These are phyloP conservation scores for Cutaneotrichosporon cyanovorans DNA, from an alignment of 1,284 basidiomycete genomes.

Conservation along the genomic window DNA sequence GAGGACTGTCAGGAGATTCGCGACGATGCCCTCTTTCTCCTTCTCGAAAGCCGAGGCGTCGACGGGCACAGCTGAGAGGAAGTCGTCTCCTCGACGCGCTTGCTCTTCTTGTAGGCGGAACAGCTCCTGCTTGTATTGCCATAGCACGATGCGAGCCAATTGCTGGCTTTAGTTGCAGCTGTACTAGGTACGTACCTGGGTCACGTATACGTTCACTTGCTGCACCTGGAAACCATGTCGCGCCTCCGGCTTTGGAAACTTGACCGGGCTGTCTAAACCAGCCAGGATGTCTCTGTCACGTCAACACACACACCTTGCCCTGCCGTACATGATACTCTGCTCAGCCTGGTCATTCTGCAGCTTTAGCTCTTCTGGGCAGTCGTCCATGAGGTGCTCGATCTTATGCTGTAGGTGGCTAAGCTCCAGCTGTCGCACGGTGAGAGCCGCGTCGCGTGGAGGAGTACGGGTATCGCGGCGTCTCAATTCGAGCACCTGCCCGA, in stretches of 20 bases:
- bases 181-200: too few relatives aligned
- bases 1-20: constrained; percentile 66
- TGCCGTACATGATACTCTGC: background rate
- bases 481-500: constrained; percentile 28
- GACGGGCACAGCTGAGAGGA: too few relatives aligned
- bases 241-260: too few relatives aligned
- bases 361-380: constrained; percentile 27
- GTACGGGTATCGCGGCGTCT: constrained; percentile 24
- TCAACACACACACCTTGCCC: background rate
- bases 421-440: constrained; percentile 29
- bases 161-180: too few relatives aligned
- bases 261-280: background rate
- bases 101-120: constrained; percentile 51
- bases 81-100: too few relatives aligned
- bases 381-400: constrained; percentile 30
- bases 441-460: constrained; percentile 23
- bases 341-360: constrained; percentile 14
- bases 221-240: constrained; percentile 53
- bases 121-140: constrained; percentile 77
- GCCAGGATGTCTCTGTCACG: background rate
- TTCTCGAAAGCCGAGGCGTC: constrained; percentile 6
- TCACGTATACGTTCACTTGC: constrained; percentile 78
- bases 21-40: constrained; percentile 19
- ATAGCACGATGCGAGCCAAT: constrained; percentile 77
- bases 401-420: constrained; percentile 28